Evolutionary conservation across 2,329 filamentous ascomycete genomes (phyloP), one percentile per base, ranked within the genome.

Genomic region (Cadophora malorum): DNA sequence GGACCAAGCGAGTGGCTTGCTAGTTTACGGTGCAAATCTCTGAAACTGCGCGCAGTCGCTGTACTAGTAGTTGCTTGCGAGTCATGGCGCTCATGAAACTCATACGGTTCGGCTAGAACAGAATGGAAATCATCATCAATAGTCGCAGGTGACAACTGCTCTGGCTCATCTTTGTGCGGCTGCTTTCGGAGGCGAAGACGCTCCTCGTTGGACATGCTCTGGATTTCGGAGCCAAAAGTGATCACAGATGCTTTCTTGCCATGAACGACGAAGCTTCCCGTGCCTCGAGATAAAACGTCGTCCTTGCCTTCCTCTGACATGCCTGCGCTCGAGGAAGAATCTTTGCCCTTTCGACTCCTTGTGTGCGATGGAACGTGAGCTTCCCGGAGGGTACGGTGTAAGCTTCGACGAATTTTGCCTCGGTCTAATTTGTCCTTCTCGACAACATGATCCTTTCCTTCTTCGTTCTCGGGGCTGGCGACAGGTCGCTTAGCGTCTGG

Each of bases 201-300:
- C 75, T 94, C 91, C 69, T 95, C 92, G 0, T 88, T 85, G 0
- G 90, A 86, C 80, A 94, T 88, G 68, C 86, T 90, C 75, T 95
- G 90, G 82, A 97, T 90, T 74, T 97, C 95, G n/a, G 90, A 89
- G 9, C 94, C 94, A 77, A 99, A 96, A n/a, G 93, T 96, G 73
- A 99, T 93, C 66, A 99, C 92, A 0, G 94, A 97, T 2, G 96
- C 96, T 80, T 99, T 98, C 83, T 98, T 99, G 69, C 96, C 95
- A 76, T 99, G 96, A 4, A 99, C 90, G 4, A 96, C 97, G 79
- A 99, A 99, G 74, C 93, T 97, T 5, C 93, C 93, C 14, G 92
- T 88, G 14, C 91, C 91, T 59, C 96, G 89, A 7, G 91, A 84
- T 14, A 99, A 84, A 12, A 91, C 89, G 73, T 93, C 91, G 47